Conservation (phyloP, 2,329 filamentous ascomycete species). For the Talaromyces atroroseus region DNA sequence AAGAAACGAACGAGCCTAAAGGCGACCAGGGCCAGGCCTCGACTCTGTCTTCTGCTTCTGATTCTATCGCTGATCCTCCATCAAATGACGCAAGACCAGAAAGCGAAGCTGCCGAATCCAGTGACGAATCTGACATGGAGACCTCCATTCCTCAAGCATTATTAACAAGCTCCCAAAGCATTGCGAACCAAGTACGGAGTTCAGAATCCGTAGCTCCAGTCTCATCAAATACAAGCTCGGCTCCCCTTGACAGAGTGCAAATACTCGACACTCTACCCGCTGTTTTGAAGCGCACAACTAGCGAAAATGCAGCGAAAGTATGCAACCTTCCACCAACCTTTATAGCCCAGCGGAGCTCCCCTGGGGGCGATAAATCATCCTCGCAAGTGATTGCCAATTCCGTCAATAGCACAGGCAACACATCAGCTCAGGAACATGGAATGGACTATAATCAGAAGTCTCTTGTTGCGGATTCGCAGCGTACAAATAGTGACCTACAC, state of each 20-base stretch:
- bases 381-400: constrained; percentile 32
- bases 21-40: neutral
- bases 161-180: constrained; percentile 18
- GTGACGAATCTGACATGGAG: constrained; percentile 33
- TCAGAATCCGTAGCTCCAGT: constrained; percentile 20
- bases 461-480: constrained; percentile 7
- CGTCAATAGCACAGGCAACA: constrained; percentile 21
- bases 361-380: constrained; percentile 24
- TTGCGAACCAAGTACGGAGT: constrained; percentile 20
- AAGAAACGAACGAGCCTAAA: neutral
- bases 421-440: neutral
- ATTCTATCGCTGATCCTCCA: neutral
- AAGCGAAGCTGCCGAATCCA: constrained; percentile 14
- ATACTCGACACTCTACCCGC: constrained; percentile 27
- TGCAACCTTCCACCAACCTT: neutral
- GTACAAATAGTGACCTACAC: neutral
- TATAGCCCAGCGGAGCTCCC: constrained; percentile 16
- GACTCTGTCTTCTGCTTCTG: neutral
- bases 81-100: constrained; percentile 1
- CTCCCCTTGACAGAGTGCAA: constrained; percentile 22
- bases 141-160: constrained; percentile 29
- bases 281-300: constrained; percentile 11
- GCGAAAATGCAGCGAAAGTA: neutral
- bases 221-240: constrained; percentile 17
- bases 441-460: neutral